phyloP scores from a whole-genome alignment of 768 basidiomycete species.

The Amanita exitialis region DNA sequence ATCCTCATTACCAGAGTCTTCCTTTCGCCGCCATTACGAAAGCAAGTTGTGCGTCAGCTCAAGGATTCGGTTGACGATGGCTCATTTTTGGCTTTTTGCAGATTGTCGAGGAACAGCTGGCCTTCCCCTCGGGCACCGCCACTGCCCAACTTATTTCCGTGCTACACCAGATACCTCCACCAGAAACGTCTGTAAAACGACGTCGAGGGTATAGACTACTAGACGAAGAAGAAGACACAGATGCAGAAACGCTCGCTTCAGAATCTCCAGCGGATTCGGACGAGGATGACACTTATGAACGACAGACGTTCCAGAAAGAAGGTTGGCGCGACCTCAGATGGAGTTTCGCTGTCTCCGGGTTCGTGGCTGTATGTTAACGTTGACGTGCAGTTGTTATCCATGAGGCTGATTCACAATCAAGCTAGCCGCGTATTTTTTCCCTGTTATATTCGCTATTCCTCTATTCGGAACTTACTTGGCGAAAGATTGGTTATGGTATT shows the following conservation, averaged over 20 bases:
- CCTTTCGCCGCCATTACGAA: constrained; percentile 86
- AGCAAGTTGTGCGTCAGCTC: constrained; percentile 68
- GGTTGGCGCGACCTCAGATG: constrained; percentile 73
- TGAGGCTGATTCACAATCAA: constrained; percentile 19
- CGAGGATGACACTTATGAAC: constrained; percentile 22
- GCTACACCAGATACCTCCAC: constrained; percentile 67
- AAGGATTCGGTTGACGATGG: constrained; percentile 16
- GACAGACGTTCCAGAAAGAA: constrained; percentile 43
- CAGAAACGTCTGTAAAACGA: constrained; percentile 43
- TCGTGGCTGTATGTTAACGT: constrained; percentile 56
- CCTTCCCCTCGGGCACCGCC: constrained; percentile 93
- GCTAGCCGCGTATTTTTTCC: constrained; percentile 86
- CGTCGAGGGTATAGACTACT: constrained; percentile 47
- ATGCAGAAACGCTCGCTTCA: constrained; percentile 7
- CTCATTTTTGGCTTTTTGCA: neutral
- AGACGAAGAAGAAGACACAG: constrained; percentile 22
- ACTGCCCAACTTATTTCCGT: constrained; percentile 94
- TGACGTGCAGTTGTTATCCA: neutral
- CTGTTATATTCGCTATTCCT: constrained; percentile 79
- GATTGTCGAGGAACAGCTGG: constrained; percentile 91
- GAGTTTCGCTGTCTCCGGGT: constrained; percentile 71
- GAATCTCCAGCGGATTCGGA: constrained; percentile 19
- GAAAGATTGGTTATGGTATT: constrained; percentile 85
- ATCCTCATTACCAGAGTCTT: constrained; percentile 55
- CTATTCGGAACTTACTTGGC: constrained; percentile 80